Evolutionary conservation across 371 early-diverging fungal species (phyloP).

Genomic region (Mortierella sp.): DNA sequence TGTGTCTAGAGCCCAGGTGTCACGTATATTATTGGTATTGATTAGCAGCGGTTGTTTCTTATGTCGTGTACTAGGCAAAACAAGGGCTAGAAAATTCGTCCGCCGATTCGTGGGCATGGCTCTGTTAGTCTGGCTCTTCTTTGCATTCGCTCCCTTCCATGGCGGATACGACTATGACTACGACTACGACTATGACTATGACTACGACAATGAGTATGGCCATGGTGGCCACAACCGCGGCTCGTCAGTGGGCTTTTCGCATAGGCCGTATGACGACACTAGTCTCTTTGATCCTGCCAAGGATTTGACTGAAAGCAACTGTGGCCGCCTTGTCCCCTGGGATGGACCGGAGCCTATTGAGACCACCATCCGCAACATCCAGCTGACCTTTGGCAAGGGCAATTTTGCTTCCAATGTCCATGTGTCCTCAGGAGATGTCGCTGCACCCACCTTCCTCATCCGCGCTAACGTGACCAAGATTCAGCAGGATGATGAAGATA

Average conservation of each 20-base stretch:
- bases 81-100: conserved; percentile 19
- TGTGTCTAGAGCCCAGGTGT: too few species aligned
- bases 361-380: conserved; percentile 8
- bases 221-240: too few species aligned
- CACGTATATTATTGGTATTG: too few species aligned
- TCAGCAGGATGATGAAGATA: conserved; percentile 2
- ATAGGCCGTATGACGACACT: too few species aligned
- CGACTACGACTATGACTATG: neutral
- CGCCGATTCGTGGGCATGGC: conserved; percentile 9
- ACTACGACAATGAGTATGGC: too few species aligned
- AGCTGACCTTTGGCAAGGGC: conserved; percentile 33
- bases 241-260: too few species aligned
- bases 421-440: conserved; percentile 25
- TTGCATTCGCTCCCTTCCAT: conserved; percentile 20
- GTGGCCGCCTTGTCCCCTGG: conserved; percentile 36
- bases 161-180: conserved; percentile 5
- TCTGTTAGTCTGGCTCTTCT: conserved; percentile 14
- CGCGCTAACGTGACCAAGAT: conserved; percentile 40
- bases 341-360: conserved; percentile 10
- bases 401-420: conserved; percentile 18
- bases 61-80: too few species aligned
- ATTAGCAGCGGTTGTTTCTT: too few species aligned
- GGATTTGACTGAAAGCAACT: neutral
- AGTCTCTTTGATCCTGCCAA: too few species aligned
- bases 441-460: conserved; percentile 14